Evolutionary conservation across 768 basidiomycete genomes (phyloP).

Genomic region (Suillus tomentosus): DNA sequence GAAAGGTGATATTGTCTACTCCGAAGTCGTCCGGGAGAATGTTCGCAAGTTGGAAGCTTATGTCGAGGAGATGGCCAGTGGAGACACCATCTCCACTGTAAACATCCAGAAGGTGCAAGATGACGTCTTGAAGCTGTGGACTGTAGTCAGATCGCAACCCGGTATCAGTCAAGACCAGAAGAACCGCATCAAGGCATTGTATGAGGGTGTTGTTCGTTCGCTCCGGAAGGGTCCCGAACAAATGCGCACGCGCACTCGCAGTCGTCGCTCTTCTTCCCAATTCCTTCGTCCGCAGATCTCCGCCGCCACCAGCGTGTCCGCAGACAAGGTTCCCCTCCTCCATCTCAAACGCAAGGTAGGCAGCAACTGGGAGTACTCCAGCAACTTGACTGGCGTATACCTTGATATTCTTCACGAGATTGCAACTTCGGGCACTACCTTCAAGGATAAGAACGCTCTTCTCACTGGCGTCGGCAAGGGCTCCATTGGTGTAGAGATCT

Average conservation of each 20-base stretch:
- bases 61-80: constrained; percentile 97
- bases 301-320: constrained; percentile 66
- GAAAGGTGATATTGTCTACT: constrained; percentile 93
- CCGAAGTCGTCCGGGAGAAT: constrained; percentile 93
- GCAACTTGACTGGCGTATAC: constrained; percentile 93
- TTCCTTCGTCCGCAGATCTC: constrained; percentile 93
- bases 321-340: constrained; percentile 90
- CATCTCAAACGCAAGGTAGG: constrained; percentile 98
- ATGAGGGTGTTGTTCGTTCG: constrained; percentile 95
- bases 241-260: constrained; percentile 56
- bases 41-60: constrained; percentile 98
- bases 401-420: constrained; percentile 98
- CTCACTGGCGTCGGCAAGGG: constrained; percentile 98
- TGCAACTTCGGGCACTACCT: constrained; percentile 96
- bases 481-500: constrained; percentile 95
- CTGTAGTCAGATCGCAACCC: constrained; percentile 94
- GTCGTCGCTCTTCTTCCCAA: constrained; percentile 90
- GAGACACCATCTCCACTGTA: constrained; percentile 81
- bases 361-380: constrained; percentile 93
- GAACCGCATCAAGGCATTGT: constrained; percentile 90
- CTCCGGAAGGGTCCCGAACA: constrained; percentile 79
- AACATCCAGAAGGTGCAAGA: constrained; percentile 99
- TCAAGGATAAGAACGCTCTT: constrained; percentile 98
- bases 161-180: constrained; percentile 98
- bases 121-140: constrained; percentile 96